Base-by-base conservation (phyloP, 2,329 filamentous ascomycete species). In the Pyricularia pennisetigena region DNA sequence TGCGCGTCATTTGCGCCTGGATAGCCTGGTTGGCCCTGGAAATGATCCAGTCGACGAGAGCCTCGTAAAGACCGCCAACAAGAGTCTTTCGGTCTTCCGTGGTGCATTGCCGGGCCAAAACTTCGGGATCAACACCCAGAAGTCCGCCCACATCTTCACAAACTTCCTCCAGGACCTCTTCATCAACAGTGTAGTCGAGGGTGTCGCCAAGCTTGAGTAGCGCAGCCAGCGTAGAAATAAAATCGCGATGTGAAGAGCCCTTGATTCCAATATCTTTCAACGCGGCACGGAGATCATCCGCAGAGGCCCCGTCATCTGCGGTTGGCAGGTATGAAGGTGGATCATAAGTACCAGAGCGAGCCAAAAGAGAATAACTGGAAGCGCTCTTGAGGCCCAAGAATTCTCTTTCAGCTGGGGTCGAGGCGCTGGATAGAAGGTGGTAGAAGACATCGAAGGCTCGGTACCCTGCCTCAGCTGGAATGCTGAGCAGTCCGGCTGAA, bases 371-470 rank as follows among this genome's bases (percentile, higher is more conserved):
- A 77, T 98, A 99, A 62, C 86, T 84, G 4, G 91, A 90, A 2
- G 92, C 87, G 9, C 88, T 83, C 78, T 93, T 91, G 32, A 99
- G 85, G 29, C 90, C 88, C 16, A 99, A 81, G 70, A 94, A 97
- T 76, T 98, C 94, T 68, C 93, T 85, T 79, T 99, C 95, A 1
- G 93, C 90, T 4, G 90, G 88, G 0, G 92, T 95, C 0, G 95
- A 97, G 0, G 92, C 91, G n/a, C 91, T 93, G 0, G 94, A 96
- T 61, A 98, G 84, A 0, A 99, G 87, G 74, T 97, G 98, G 80
- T 99, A 98, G 76, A 99, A 98, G 66, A 97, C 95, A 75, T 99
- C 94, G 73, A 99, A 99, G 3, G 94, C 95, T 71, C 95, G 89
- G 78, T 93, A 93, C 14, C 95, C 95, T 7, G 88, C 75, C 75